Evolutionary conservation across 768 basidiomycete genomes (phyloP).

Genomic region (Lactarius indigo): DNA sequence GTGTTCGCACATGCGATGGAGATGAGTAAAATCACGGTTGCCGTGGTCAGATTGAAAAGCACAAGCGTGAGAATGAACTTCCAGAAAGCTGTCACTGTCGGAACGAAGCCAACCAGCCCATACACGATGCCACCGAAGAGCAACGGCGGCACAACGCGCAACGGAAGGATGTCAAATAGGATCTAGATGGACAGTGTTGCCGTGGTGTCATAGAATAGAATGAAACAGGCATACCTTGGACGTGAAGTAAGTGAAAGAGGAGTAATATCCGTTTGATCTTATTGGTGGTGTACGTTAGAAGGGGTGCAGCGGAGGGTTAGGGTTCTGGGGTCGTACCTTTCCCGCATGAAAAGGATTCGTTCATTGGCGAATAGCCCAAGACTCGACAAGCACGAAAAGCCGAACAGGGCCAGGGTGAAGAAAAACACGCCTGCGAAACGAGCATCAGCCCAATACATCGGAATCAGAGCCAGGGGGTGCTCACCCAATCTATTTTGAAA

Average conservation of each 20-base stretch:
- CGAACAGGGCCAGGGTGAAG: conserved; percentile 94
- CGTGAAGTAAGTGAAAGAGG: conserved; percentile 92
- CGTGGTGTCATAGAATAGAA: neutral
- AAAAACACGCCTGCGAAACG: conserved; percentile 76
- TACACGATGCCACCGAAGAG: conserved; percentile 96
- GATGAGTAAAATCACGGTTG: conserved; percentile 85
- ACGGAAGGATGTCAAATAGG: conserved; percentile 92
- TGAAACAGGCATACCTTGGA: conserved; percentile 62
- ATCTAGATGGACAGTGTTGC: conserved; percentile 44
- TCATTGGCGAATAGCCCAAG: conserved; percentile 93
- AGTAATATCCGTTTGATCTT: conserved; percentile 97
- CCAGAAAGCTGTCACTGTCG: conserved; percentile 89
- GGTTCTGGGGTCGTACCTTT: conserved; percentile 54
- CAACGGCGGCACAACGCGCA: conserved; percentile 91
- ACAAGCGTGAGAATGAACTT: conserved; percentile 97
- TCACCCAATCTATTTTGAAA: conserved; percentile 94
- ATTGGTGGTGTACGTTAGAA: conserved; percentile 3
- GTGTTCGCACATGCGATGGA: conserved; percentile 86
- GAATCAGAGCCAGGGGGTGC: conserved; percentile 20
- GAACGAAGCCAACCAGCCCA: conserved; percentile 90
- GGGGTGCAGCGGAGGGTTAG: neutral
- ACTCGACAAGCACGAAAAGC: conserved; percentile 94
- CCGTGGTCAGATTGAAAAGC: conserved; percentile 94
- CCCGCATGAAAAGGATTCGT: conserved; percentile 96
- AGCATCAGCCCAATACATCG: neutral